Evolutionary conservation across 805 yeast genomes (phyloP), one percentile per base, ranked within the genome.

Genomic region (Pachysolen tannophilus): DNA sequence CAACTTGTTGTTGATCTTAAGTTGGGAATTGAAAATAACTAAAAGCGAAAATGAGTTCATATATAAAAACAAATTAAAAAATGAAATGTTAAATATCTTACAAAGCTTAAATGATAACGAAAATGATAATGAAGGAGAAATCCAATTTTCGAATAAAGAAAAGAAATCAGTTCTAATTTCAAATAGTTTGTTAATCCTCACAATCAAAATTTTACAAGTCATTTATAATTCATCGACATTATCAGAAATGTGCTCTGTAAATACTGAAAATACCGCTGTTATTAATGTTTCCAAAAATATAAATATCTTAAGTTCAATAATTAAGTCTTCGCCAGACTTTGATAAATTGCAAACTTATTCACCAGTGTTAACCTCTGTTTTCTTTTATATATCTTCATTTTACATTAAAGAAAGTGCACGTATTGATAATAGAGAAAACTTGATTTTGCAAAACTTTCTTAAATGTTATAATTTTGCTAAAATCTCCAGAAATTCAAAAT

Each of bases 1-100:
- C 7, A 61, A 59, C 35, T 46, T 61, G 18, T 38, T 55, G 32
- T 37, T 50, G 0, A 41, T 60, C 8, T 20, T 33, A 13, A 26
- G 37, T 18, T 33, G 11, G 13, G 41, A 45, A 20, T 53, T 54
- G 33, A 56, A 44, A 34, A 60, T 54, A 30, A 27, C 26, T 8
- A 19, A 13, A n/a, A 26, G 28, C 15, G 38, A 38, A 28, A 26
- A 24, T 3, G 33, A 24, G 5, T 34, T 38, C 15, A 10, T 31
- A 5, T 11, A 6, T 5, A 24, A 27, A 14, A 28, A 29, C 26
- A 20, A 20, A 10, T 7, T 28, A 6, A 34, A 20, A 26, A 34
- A 31, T 17, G 32, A 23, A 3, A n/a, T 38, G 3, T 28, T 34
- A 16, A 24, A 25, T 2, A 28, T 28, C 17, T 30, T 38, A 21